Base-by-base conservation (phyloP, 2,329 filamentous ascomycete species). In the Trichoderma sp. region DNA sequence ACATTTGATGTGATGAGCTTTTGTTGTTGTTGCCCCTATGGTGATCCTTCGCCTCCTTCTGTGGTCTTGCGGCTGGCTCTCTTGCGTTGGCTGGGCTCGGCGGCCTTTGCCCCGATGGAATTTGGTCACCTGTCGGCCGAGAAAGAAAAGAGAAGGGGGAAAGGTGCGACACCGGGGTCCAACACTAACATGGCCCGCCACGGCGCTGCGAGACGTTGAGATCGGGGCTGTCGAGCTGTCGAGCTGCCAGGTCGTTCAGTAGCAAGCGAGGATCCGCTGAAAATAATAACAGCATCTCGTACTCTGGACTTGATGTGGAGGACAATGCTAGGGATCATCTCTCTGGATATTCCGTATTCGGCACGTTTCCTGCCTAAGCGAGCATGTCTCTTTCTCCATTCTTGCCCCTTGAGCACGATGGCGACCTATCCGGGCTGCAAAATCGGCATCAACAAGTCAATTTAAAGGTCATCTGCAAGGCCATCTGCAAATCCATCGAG, bases 241-340 rank as follows among this genome's bases (percentile, higher is more conserved):
- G 16, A 53, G 59, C 38, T 64, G 59, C 60, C 38, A 24, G 27
- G 29, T 18, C 29, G 27, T 63, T 72, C 59, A 50, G 64, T 35
- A 64, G 12, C 59, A 72, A 72, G 69, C 69, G 59, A 53, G 29
- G 69, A 53, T 64, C 69, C 59, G 56, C 69, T 64, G 41, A 31
- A 64, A 35, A 64, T 35, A 64, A 45, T 63, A 62, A 63, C 62
- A 50, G 35, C 35, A 27, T 27, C 27, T 53, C 21, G 9, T 12
- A 33, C 29, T 27, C 27, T 24, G 29, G 18, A 7, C 59, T n/a
- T 67, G 14, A 64, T 65, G 35, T 14, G 21, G 7, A 33, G 65
- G 29, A 27, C 29, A 53, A 21, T 68, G 45, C n/a, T 53, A 53
- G n/a, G 29, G 59, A 64, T 50, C 53, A 31, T 45, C 56, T 60